Evolutionary conservation across 331 rosid species (phyloP).

Genomic region (Dryas integrifolia): DNA sequence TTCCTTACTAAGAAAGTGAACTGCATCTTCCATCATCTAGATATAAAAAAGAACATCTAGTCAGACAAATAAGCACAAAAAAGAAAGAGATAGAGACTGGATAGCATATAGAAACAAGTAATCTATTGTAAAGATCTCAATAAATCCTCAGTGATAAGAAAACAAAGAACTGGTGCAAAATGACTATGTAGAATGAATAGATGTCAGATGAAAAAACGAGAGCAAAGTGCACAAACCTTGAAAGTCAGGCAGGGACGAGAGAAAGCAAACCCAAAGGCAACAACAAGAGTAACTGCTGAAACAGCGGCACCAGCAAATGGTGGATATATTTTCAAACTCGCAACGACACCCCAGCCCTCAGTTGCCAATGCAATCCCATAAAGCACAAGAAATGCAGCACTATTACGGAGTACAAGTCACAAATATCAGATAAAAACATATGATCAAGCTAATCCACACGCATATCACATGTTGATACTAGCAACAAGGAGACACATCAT

Average conservation of each 20-base stretch:
- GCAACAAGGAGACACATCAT: neutral
- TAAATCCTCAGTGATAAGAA: neutral
- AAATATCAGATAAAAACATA: constrained; percentile 29
- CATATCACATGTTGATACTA: neutral
- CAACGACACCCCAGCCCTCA: constrained; percentile 99
- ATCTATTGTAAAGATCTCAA: neutral
- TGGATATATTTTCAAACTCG: constrained; percentile 93
- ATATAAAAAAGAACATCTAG: constrained; percentile 22
- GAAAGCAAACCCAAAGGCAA: constrained; percentile 96
- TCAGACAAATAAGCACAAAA: constrained; percentile 8
- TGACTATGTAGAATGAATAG: neutral
- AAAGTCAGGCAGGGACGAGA: constrained; percentile 98
- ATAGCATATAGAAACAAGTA: constrained; percentile 2
- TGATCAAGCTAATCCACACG: constrained; percentile 13
- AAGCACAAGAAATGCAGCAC: constrained; percentile 91
- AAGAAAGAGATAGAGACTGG: constrained; percentile 12
- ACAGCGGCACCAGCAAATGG: constrained; percentile 99
- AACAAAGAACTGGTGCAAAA: neutral
- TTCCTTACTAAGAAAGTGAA: constrained; percentile 93
- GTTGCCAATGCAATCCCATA: constrained; percentile 99
- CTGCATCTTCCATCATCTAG: constrained; percentile 98
- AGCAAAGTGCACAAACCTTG: constrained; percentile 49
- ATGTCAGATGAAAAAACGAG: neutral
- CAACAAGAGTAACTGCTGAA: constrained; percentile 95
- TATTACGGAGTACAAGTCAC: constrained; percentile 30